These are phyloP conservation scores for Coemansia sp. DNA, from an alignment of 192 early-diverging fungal genomes.

Conservation along the genomic window DNA sequence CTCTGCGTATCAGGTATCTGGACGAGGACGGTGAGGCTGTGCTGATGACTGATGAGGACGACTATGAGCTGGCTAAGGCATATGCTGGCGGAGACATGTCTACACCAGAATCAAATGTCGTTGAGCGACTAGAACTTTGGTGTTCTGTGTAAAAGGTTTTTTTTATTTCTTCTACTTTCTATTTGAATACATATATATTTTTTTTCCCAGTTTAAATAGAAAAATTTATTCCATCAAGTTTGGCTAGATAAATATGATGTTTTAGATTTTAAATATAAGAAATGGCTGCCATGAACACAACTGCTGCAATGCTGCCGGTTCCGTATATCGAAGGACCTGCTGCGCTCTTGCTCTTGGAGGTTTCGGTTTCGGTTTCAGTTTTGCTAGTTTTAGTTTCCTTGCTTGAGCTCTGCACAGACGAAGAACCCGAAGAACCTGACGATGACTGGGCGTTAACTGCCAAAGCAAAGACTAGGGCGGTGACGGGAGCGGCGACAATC, in stretches of 20 bases:
- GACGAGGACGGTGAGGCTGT: constrained; percentile 87
- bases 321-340: constrained; percentile 12
- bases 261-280: constrained; percentile 26
- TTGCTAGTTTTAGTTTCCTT: background rate
- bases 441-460: background rate
- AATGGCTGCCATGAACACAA: constrained; percentile 19
- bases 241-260: background rate
- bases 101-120: constrained; percentile 45
- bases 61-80: constrained; percentile 75
- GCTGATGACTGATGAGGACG: constrained; percentile 90
- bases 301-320: constrained; percentile 7
- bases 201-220: background rate
- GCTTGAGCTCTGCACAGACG: background rate
- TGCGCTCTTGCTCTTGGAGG: constrained; percentile 11
- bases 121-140: constrained; percentile 66
- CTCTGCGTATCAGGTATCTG: constrained; percentile 74
- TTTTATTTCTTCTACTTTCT: background rate
- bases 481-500: constrained; percentile 7
- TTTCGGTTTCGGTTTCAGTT: background rate
- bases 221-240: background rate
- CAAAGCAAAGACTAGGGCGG: background rate
- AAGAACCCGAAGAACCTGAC: background rate
- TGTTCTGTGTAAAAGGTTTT: constrained; percentile 22
- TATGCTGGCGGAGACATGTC: constrained; percentile 59
- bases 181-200: background rate